phyloP scores from a whole-genome alignment of 495 filamentous ascomycete species.

The Barbatosphaeria neglecta region DNA sequence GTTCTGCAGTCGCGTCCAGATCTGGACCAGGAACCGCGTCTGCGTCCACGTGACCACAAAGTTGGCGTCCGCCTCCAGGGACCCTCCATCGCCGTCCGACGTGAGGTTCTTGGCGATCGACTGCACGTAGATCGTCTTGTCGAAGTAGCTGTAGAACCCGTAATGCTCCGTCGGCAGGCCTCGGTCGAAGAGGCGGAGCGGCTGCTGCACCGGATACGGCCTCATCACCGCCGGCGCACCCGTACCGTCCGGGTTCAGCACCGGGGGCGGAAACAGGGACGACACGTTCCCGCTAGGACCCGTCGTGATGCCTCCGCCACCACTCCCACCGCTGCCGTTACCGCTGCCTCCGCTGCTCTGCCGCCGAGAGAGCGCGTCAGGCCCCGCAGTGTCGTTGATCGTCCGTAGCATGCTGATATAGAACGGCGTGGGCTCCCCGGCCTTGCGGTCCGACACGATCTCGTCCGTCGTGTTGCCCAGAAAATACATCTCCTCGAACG shows the following conservation, averaged over 20 bases:
- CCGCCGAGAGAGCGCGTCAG: conserved; percentile 25
- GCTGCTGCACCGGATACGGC: conserved; percentile 59
- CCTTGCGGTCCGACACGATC: conserved; percentile 43
- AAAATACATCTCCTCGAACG: conserved; percentile 58
- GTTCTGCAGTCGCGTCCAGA: conserved; percentile 62
- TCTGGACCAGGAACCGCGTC: conserved; percentile 78
- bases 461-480: conserved; percentile 75
- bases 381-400: conserved; percentile 17
- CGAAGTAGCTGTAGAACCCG: conserved; percentile 86
- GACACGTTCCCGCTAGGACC: conserved; percentile 24
- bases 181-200: conserved; percentile 75
- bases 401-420: conserved; percentile 43
- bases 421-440: conserved; percentile 59
- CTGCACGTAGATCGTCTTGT: conserved; percentile 73
- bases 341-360: conserved; percentile 5
- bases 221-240: conserved; percentile 59
- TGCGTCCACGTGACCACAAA: conserved; percentile 69
- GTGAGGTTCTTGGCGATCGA: conserved; percentile 31
- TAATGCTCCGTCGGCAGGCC: conserved; percentile 74
- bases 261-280: conserved; percentile 47
- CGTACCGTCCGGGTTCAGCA: conserved; percentile 51
- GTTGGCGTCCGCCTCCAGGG: conserved; percentile 44
- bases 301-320: not conserved
- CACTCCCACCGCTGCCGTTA: too few relatives aligned
- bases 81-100: conserved; percentile 54